A percentile compares a stretch with the other conserved stretches of the same genome.
phyloP scores from a whole-genome alignment of 306 rosid genomes.

The Quercus berberidifolia region DNA sequence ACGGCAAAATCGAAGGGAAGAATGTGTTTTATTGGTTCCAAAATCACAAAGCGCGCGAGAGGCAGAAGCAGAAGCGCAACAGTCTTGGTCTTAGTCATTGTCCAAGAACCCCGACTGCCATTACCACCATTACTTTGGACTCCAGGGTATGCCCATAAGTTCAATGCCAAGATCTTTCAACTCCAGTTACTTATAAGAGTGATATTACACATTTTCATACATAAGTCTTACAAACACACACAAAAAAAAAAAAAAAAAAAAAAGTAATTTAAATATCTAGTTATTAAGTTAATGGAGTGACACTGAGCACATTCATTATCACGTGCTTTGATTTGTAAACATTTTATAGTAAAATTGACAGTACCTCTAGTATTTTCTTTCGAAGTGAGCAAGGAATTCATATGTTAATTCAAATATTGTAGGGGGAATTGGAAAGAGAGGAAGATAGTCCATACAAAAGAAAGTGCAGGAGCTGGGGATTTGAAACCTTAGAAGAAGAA shows the following conservation, averaged over 20 bases:
- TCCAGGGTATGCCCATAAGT: slow-evolving; percentile 20
- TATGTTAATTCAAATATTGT: not conserved
- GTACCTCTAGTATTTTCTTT: too few species aligned
- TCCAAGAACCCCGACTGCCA: slow-evolving; percentile 48
- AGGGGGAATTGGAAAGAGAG: slow-evolving; percentile 48
- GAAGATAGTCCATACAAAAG: slow-evolving; percentile 78
- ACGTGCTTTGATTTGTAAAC: too few species aligned
- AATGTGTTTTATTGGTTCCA: slow-evolving; percentile 98
- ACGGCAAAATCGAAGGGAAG: slow-evolving; percentile 97
- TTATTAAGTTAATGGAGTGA: too few species aligned
- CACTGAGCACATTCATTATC: too few species aligned
- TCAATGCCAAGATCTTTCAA: not conserved
- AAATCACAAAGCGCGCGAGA: slow-evolving; percentile 93
- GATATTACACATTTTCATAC: too few species aligned
- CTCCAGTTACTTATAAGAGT: not conserved
- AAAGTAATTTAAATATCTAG: too few species aligned
- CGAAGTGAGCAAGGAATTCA: not conserved
- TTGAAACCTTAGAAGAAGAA: slow-evolving; percentile 57
- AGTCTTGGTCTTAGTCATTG: slow-evolving; percentile 56
- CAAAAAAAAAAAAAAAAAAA: too few species aligned
- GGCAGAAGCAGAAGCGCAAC: slow-evolving; percentile 88
- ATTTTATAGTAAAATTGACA: too few species aligned
- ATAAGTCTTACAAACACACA: too few species aligned
- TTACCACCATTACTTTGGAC: slow-evolving; percentile 26
- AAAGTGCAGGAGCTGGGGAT: slow-evolving; percentile 70